phyloP scores from a whole-genome alignment of 1,284 basidiomycete genomes.

The Vanrija pseudolonga region DNA sequence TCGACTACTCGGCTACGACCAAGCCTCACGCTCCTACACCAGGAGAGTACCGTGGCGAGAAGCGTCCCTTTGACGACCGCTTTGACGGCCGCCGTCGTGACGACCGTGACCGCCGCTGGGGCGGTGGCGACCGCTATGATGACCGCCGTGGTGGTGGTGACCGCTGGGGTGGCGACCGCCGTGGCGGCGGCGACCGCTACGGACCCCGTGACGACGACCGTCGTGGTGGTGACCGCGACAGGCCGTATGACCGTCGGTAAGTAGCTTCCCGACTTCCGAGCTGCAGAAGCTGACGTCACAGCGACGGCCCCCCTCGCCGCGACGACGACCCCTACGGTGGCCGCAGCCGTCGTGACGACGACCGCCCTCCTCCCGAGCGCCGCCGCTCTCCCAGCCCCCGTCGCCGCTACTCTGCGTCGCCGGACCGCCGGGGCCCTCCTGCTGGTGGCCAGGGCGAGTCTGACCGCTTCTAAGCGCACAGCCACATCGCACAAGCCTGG shows the following conservation, averaged over 20 bases:
- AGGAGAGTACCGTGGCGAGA: conserved; percentile 94
- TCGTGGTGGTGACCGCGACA: conserved; percentile 22
- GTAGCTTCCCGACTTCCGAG: neutral
- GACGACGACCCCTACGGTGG: conserved; percentile 38
- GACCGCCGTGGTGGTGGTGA: conserved; percentile 25
- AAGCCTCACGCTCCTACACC: conserved; percentile 93
- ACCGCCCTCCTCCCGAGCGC: conserved; percentile 12
- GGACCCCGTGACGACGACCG: conserved; percentile 44
- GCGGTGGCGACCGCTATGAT: conserved; percentile 12
- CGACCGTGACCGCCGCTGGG: conserved; percentile 49
- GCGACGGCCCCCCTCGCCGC: conserved; percentile 16
- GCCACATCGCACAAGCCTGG: too few relatives aligned
- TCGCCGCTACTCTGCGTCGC: conserved; percentile 30
- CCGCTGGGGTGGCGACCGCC: conserved; percentile 40
- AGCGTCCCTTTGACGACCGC: conserved; percentile 57
- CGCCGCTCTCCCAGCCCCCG: conserved; percentile 19
- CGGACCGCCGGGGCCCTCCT: conserved; percentile 32
- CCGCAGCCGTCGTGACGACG: conserved; percentile 31
- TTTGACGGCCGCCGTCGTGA: conserved; percentile 35
- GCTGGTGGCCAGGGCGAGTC: too few relatives aligned
- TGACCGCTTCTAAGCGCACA: too few relatives aligned
- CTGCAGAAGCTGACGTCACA: conserved; percentile 43
- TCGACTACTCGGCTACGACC: conserved; percentile 92
- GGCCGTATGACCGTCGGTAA: too few relatives aligned
- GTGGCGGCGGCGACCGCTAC: conserved; percentile 23